These are phyloP conservation scores for Cystobasidiopsis lactophilus DNA, from an alignment of 768 basidiomycete species.

Conservation along the genomic window DNA sequence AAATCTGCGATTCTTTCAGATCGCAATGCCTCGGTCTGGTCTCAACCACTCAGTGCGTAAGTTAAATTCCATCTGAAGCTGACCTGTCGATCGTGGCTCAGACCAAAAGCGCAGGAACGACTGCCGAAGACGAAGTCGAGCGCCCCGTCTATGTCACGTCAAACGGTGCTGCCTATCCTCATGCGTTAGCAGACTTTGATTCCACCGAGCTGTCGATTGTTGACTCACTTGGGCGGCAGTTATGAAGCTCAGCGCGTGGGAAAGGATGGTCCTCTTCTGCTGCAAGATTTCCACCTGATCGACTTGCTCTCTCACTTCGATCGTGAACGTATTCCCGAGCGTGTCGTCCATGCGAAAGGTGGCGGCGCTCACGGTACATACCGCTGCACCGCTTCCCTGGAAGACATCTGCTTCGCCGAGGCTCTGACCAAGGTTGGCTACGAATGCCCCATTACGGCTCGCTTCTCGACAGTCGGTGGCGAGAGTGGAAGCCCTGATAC, in stretches of 20 bases:
- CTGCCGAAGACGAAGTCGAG: background rate
- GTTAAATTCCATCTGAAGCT: too few species aligned
- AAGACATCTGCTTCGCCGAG: constrained; percentile 26
- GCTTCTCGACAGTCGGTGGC: constrained; percentile 28
- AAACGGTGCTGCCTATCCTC: background rate
- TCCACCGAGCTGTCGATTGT: background rate
- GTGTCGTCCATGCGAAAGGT: constrained; percentile 72
- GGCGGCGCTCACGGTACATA: constrained; percentile 33
- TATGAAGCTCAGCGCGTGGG: constrained; percentile 40
- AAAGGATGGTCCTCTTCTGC: constrained; percentile 52
- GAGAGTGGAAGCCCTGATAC: constrained; percentile 29
- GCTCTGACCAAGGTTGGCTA: constrained; percentile 26
- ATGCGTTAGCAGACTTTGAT: background rate
- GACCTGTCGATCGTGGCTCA: background rate
- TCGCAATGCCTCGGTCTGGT: too few species aligned
- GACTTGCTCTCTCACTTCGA: constrained; percentile 62
- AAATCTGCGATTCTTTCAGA: too few species aligned
- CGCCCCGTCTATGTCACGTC: background rate
- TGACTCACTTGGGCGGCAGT: background rate
- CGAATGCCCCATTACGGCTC: constrained; percentile 20
- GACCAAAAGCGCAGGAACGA: background rate
- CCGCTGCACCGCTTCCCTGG: constrained; percentile 26
- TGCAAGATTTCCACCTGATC: constrained; percentile 56
- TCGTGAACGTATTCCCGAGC: constrained; percentile 23
- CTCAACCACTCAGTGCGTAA: too few species aligned